phyloP scores from a whole-genome alignment of 2,329 filamentous ascomycete genomes.

The Stagonosporopsis vannaccii region DNA sequence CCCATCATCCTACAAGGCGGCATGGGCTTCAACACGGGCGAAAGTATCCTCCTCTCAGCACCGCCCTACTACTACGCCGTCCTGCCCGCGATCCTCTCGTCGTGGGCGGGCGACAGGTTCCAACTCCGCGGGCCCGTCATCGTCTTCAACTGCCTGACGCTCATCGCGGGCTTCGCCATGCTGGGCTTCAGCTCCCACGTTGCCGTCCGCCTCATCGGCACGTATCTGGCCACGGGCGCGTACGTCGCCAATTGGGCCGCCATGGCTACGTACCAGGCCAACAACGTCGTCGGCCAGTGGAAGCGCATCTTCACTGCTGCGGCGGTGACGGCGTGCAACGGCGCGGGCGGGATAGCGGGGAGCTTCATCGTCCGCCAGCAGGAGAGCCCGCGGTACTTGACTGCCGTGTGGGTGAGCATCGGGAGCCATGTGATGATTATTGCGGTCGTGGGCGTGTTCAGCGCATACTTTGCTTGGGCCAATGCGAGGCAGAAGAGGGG shows the following conservation, averaged over 20 bases:
- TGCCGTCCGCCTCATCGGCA: conserved; percentile 69
- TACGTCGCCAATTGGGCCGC: conserved; percentile 75
- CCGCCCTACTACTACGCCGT: conserved; percentile 74
- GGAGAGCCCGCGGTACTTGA: conserved; percentile 69
- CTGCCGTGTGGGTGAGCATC: conserved; percentile 72
- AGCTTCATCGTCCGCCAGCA: conserved; percentile 69
- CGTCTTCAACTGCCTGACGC: conserved; percentile 67
- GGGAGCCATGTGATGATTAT: conserved; percentile 67
- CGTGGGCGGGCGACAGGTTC: conserved; percentile 67
- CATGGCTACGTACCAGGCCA: conserved; percentile 63
- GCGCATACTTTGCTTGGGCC: conserved; percentile 60
- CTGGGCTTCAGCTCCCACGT: conserved; percentile 68
- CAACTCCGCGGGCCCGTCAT: conserved; percentile 69
- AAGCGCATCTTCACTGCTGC: conserved; percentile 69
- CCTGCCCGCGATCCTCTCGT: conserved; percentile 69
- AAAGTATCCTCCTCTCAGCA: conserved; percentile 66
- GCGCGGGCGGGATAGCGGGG: conserved; percentile 69
- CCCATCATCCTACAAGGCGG: conserved; percentile 63
- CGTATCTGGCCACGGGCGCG: conserved; percentile 70
- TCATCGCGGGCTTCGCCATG: conserved; percentile 71
- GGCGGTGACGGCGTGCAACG: conserved; percentile 66
- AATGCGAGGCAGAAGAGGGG: conserved; percentile 60
- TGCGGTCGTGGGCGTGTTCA: conserved; percentile 60
- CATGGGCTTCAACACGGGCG: conserved; percentile 55
- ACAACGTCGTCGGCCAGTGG: conserved; percentile 63